These are phyloP conservation scores for Violaceomyces palustris DNA, from an alignment of 1,284 basidiomycete species.

Conservation along the genomic window DNA sequence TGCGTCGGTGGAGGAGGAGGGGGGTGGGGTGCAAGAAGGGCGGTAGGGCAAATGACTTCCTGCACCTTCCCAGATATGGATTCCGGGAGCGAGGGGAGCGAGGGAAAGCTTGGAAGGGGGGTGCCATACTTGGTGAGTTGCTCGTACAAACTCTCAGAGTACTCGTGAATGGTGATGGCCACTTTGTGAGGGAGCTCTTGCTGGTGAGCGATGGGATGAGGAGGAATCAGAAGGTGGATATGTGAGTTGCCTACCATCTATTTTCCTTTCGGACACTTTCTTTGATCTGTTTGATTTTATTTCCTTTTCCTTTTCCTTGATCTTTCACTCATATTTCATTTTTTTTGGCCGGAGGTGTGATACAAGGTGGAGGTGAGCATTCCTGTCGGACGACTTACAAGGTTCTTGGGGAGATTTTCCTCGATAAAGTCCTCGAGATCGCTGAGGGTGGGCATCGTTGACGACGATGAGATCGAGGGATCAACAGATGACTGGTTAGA, in stretches of 20 bases:
- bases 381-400: constrained; percentile 7
- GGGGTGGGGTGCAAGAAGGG: constrained; percentile 3
- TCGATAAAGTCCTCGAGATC: constrained; percentile 45
- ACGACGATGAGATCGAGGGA: background rate
- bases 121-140: constrained; percentile 39
- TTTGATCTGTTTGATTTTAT: background rate
- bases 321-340: background rate
- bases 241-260: no score
- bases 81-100: constrained; percentile 23
- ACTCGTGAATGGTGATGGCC: constrained; percentile 25
- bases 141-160: constrained; percentile 34
- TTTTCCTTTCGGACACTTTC: background rate
- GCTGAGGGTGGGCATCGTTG: constrained; percentile 37
- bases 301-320: background rate
- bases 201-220: background rate
- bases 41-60: constrained; percentile 11
- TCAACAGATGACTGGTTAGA: no score
- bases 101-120: constrained; percentile 17
- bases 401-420: constrained; percentile 26
- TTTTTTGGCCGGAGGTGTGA: no score
- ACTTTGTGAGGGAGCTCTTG: constrained; percentile 41
- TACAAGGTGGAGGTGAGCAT: background rate
- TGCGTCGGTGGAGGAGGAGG: constrained; percentile 27
- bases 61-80: constrained; percentile 16
- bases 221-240: background rate